Base-by-base conservation (phyloP, 83 land plant species). In the Larix sibirica region DNA sequence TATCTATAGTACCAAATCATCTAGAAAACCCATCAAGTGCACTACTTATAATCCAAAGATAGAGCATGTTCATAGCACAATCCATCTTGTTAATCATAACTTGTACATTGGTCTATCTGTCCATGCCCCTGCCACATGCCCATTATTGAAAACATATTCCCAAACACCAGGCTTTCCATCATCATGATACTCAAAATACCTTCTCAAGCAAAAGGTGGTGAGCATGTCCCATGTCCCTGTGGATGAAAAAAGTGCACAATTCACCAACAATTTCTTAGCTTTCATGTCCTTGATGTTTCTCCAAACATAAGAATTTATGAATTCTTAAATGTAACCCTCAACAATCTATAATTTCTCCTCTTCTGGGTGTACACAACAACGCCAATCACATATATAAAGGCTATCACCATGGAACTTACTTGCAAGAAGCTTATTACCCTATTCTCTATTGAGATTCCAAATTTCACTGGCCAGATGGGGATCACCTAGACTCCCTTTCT, bases 81-180 rank as follows among this genome's bases (percentile, higher is more conserved):
- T 50, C 0, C 56, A 50, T 10, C 56, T 50, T 50, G 56, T 50
- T 50, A 50, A 50, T 8, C 2, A 44, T 2, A 21, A 73, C 13
- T 44, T 73, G n/a, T 91, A 93, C 86, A 90, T 77, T 8, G 97
- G 95, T 79, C 87, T 83, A 59, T 95, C 96, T 1, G 97, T 95
- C 99, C 97, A 95, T 0, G 99, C 99, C 17, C 99, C 99, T 12
- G 96, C 85, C 62, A 96, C 99, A 84, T 96, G 99, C 20, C 99
- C 99, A 83, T 96, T 96, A 83, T 96, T 97, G 69, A 97, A 96
- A 9, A 96, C 99, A 85, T 88, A 96, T 56, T 97, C 99, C 40
- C 99, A 85, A 36, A 96, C 97, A 10, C 91, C 94, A 2, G 99
- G 99, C 92, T 96, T 97, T 0, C 99, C 99, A 78, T 96, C 99